phyloP scores from a whole-genome alignment of 2,329 filamentous ascomycete genomes.

The Fusarium albidum region DNA sequence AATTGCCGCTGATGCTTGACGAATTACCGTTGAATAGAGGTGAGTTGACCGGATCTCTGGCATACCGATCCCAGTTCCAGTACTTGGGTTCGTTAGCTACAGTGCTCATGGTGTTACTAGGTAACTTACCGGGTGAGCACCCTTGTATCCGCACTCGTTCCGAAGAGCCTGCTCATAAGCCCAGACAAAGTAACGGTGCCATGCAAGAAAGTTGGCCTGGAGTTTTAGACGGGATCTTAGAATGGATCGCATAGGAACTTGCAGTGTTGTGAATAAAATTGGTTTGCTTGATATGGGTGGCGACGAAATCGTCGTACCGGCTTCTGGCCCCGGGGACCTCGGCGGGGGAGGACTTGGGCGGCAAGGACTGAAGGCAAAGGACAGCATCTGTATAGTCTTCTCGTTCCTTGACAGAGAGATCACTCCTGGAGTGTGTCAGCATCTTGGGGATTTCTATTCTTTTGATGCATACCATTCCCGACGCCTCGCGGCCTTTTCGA shows the following conservation, averaged over 20 bases:
- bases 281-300: constrained; percentile 56
- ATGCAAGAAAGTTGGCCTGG: constrained; percentile 35
- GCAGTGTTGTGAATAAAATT: constrained; percentile 49
- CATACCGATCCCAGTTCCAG: constrained; percentile 57
- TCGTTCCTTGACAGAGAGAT: constrained; percentile 12
- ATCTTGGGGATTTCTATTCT: too few relatives aligned
- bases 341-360: constrained; percentile 41
- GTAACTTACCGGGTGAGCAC: constrained; percentile 43
- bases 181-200: constrained; percentile 40
- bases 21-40: constrained; percentile 61
- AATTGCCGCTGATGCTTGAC: constrained; percentile 56
- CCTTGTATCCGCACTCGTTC: constrained; percentile 43
- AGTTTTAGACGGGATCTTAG: background rate
- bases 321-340: constrained; percentile 50
- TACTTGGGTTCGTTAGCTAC: constrained; percentile 42
- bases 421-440: background rate
- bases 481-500: too few relatives aligned
- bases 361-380: constrained; percentile 48
- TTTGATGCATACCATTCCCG: too few relatives aligned
- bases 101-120: background rate
- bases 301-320: constrained; percentile 58
- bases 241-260: background rate
- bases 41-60: constrained; percentile 54
- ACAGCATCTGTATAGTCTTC: constrained; percentile 52
- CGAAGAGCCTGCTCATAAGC: constrained; percentile 37